phyloP scores from a whole-genome alignment of 306 rosid genomes.

The Cicer cuneatum region DNA sequence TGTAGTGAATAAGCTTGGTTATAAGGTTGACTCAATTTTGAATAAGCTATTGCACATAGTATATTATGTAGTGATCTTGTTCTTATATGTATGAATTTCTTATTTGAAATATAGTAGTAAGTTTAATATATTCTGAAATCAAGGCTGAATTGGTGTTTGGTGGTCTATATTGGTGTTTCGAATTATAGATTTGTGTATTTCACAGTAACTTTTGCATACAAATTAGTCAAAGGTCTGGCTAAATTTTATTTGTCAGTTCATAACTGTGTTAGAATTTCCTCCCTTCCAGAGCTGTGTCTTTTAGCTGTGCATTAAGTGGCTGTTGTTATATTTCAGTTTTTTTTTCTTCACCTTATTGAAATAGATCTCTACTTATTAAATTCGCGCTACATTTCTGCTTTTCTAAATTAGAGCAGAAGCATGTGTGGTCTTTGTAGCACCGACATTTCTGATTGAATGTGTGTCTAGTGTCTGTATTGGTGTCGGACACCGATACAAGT shows the following conservation, averaged over 20 bases:
- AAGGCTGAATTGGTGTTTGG: slow-evolving; percentile 18
- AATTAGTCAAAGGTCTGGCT: background rate
- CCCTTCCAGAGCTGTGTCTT: background rate
- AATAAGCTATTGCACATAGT: slow-evolving; percentile 6
- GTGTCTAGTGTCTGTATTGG: too few relatives aligned
- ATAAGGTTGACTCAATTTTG: slow-evolving; percentile 31
- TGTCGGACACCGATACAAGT: too few relatives aligned
- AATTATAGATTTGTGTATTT: background rate
- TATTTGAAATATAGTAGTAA: slow-evolving; percentile 4
- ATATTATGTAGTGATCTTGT: background rate
- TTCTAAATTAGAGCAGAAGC: slow-evolving; percentile 33
- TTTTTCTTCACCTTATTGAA: slow-evolving; percentile 17
- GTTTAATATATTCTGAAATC: slow-evolving; percentile 5
- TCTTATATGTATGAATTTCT: slow-evolving; percentile 4
- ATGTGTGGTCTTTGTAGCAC: background rate
- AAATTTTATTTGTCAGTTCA: slow-evolving; percentile 12
- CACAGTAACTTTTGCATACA: background rate
- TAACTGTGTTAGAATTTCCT: slow-evolving; percentile 11
- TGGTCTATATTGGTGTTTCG: background rate
- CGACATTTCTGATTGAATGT: too few relatives aligned
- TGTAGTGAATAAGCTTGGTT: too few relatives aligned
- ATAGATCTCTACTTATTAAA: slow-evolving; percentile 28
- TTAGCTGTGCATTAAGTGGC: slow-evolving; percentile 1
- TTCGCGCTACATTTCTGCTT: slow-evolving; percentile 25
- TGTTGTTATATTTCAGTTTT: slow-evolving; percentile 13